phyloP scores from a whole-genome alignment of 116 monocot species.

The Posidonia oceanica region DNA sequence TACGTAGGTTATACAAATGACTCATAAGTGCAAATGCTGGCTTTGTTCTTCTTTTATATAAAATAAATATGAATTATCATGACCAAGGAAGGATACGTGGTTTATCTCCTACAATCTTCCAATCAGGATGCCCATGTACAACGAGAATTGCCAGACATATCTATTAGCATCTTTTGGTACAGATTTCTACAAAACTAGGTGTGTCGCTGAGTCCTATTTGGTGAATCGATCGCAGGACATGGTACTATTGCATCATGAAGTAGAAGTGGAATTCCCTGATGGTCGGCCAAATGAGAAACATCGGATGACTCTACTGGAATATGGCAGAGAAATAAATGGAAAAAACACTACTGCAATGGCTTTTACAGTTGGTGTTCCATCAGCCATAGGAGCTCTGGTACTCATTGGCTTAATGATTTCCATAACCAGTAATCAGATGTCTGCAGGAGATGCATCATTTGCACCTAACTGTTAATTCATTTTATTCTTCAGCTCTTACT shows the following conservation, averaged over 20 bases:
- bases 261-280: constrained; percentile 74
- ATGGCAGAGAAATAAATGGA: constrained; percentile 66
- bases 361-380: constrained; percentile 85
- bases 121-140: too few relatives aligned
- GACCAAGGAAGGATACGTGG: too few relatives aligned
- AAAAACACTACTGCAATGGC: constrained; percentile 81
- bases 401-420: neutral
- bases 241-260: constrained; percentile 94
- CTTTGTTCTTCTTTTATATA: too few relatives aligned
- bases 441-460: neutral
- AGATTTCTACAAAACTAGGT: too few relatives aligned
- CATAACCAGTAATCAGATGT: too few relatives aligned
- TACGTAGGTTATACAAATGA: too few relatives aligned
- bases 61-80: too few relatives aligned
- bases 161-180: too few relatives aligned
- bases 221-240: constrained; percentile 45
- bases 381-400: constrained; percentile 92
- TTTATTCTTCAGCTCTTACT: constrained; percentile 61
- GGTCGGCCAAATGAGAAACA: constrained; percentile 47
- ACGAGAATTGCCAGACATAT: too few relatives aligned
- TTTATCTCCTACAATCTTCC: too few relatives aligned
- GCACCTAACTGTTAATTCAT: neutral
- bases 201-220: too few relatives aligned
- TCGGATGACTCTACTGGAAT: constrained; percentile 71
- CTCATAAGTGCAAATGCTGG: too few relatives aligned